phyloP scores from a whole-genome alignment of 306 rosid genomes.

The Gleditsia sinensis region DNA sequence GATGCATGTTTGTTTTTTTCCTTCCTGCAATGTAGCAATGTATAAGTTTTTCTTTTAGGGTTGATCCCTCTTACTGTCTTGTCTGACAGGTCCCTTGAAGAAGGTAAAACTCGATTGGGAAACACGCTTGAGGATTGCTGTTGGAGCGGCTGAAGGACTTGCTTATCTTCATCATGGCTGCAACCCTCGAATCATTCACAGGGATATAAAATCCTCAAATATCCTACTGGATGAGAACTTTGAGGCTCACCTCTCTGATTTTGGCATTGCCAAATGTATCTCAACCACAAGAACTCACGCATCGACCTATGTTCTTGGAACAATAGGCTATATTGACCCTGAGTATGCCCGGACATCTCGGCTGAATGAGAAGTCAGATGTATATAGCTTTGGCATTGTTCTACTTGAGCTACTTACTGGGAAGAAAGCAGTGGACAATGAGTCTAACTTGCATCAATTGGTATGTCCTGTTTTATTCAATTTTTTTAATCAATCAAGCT shows the following conservation, averaged over 20 bases:
- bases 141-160: slow-evolving; percentile 93
- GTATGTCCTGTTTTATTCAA: slow-evolving; percentile 54
- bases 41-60: neutral
- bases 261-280: slow-evolving; percentile 91
- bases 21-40: neutral
- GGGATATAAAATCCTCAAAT: slow-evolving; percentile 93
- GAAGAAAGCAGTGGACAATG: slow-evolving; percentile 88
- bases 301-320: slow-evolving; percentile 88
- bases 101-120: slow-evolving; percentile 86
- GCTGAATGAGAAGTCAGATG: slow-evolving; percentile 93
- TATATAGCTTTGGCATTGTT: slow-evolving; percentile 91
- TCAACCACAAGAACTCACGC: slow-evolving; percentile 78
- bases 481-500: no score
- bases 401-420: slow-evolving; percentile 93
- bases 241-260: slow-evolving; percentile 89
- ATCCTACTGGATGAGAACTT: slow-evolving; percentile 85
- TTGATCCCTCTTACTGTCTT: neutral
- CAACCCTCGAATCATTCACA: slow-evolving; percentile 87
- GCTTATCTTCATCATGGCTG: slow-evolving; percentile 95
- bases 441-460: slow-evolving; percentile 88
- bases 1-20: no score
- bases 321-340: slow-evolving; percentile 96
- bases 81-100: slow-evolving; percentile 56
- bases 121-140: slow-evolving; percentile 76
- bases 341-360: slow-evolving; percentile 95